phyloP scores from a whole-genome alignment of 2,329 filamentous ascomycete genomes.

The Arachnopeziza araneosa region DNA sequence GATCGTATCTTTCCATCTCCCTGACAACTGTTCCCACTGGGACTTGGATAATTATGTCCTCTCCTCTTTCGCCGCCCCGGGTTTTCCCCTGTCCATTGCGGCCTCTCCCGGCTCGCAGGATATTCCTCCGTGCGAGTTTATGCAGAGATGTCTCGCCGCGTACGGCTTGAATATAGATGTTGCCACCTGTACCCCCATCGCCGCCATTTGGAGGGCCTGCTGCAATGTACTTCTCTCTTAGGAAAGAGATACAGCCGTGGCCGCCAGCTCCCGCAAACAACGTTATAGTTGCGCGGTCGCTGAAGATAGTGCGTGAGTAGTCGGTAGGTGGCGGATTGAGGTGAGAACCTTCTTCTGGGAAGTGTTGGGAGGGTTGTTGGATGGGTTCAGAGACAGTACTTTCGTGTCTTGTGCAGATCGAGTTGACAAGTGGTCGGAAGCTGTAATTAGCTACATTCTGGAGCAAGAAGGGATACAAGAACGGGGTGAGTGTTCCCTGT shows the following conservation, averaged over 20 bases:
- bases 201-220: slow-evolving; percentile 92
- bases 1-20: slow-evolving; percentile 75
- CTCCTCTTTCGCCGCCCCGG: slow-evolving; percentile 70
- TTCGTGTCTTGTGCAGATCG: slow-evolving; percentile 15
- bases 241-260: slow-evolving; percentile 89
- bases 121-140: slow-evolving; percentile 74
- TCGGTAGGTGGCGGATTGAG: slow-evolving; percentile 80
- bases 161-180: slow-evolving; percentile 89
- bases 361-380: neutral
- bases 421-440: slow-evolving; percentile 12
- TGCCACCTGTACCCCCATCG: slow-evolving; percentile 87
- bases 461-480: slow-evolving; percentile 30
- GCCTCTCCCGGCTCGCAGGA: slow-evolving; percentile 70
- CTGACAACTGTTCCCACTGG: slow-evolving; percentile 88
- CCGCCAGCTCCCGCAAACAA: slow-evolving; percentile 78
- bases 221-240: slow-evolving; percentile 82
- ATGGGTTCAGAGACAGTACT: slow-evolving; percentile 11
- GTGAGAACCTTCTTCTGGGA: slow-evolving; percentile 39
- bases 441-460: slow-evolving; percentile 7
- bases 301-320: slow-evolving; percentile 77
- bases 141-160: slow-evolving; percentile 88
- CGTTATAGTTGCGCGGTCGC: slow-evolving; percentile 75
- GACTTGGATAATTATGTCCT: slow-evolving; percentile 83
- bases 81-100: slow-evolving; percentile 71
- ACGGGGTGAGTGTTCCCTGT: slow-evolving; percentile 28